Evolutionary conservation across 1,139 yeast species (phyloP), one percentile per base, ranked within the genome.

Genomic region (Lodderomyces jiufengensis): DNA sequence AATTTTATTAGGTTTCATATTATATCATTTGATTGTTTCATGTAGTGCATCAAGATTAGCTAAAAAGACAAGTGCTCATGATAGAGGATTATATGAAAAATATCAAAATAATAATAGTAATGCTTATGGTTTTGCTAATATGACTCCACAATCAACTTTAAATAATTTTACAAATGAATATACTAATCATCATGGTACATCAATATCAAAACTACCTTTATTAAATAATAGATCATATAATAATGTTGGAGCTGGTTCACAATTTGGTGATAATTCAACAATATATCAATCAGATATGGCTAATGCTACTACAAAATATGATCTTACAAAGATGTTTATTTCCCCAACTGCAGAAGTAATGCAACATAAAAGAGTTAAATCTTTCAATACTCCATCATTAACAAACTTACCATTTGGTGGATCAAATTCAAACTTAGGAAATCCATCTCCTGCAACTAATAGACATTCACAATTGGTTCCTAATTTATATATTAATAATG

Each of bases 281-380:
- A 57, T 66, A 27, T 61, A 64, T 43, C 59, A 58, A 31, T 52
- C 63, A n/a, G 70, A 65, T 23, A 50, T 52, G 3, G 62, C 59
- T 10, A 51, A 58, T 20, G 58, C 66, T 15, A 57, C 70, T 2
- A 50, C 67, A 15, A 65, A 64, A 39, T 63, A 64, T 40, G 76
- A 70, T 45, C 54, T 67, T 47, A 69, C 75, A 34, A 66, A 59
- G 41, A 70, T 83, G 73, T 84, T 80, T 55, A 76, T 84, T 39
- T 82, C 92, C 5, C 95, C 95, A 25, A 84, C 94, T 2, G 84
- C 82, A 13, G 88, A 83, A 51, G 83, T 81, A 27, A 75, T 80
- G 78, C 68, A 67, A 42, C 71, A 64, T 42, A 64, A 62, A 47
- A 51, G 68, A 29, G 52, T 44, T 30, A 57, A 55, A 36, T 55